These are phyloP conservation scores for Bisporella sp. DNA, from an alignment of 2,329 filamentous ascomycete genomes.

Conservation along the genomic window DNA sequence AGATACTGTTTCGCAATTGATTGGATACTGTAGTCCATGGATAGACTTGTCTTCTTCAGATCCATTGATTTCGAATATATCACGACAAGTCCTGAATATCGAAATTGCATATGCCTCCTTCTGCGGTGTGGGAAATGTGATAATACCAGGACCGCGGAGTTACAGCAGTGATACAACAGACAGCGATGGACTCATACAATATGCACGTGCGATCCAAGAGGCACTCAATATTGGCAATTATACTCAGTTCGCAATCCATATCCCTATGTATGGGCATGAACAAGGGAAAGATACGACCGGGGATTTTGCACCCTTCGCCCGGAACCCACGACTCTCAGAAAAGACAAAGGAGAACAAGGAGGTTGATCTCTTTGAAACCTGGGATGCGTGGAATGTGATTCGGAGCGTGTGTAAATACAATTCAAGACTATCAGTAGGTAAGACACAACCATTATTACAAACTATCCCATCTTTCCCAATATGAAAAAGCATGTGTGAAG, in stretches of 20 bases:
- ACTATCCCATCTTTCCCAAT: constrained; percentile 12
- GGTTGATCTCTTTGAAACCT: constrained; percentile 68
- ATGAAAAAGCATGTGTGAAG: constrained; percentile 11
- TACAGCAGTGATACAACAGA: constrained; percentile 43
- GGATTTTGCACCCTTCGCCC: constrained; percentile 24
- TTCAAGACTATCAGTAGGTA: constrained; percentile 75
- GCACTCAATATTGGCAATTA: constrained; percentile 68
- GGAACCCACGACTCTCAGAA: constrained; percentile 25
- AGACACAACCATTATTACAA: constrained; percentile 33
- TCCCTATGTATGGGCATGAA: constrained; percentile 76
- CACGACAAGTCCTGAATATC: constrained; percentile 80
- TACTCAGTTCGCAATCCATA: constrained; percentile 71
- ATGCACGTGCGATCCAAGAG: constrained; percentile 77
- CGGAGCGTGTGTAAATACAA: constrained; percentile 82
- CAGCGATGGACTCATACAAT: constrained; percentile 59
- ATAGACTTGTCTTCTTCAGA: constrained; percentile 82
- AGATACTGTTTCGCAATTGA: constrained; percentile 62
- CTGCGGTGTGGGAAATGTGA: constrained; percentile 77
- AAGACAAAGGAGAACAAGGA: constrained; percentile 35
- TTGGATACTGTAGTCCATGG: constrained; percentile 83
- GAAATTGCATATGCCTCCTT: constrained; percentile 95
- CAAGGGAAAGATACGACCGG: constrained; percentile 34
- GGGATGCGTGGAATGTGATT: constrained; percentile 93
- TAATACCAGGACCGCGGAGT: constrained; percentile 71
- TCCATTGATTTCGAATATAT: constrained; percentile 76